phyloP scores from a whole-genome alignment of 1,139 yeast genomes.

The Yamadazyma conglobata region DNA sequence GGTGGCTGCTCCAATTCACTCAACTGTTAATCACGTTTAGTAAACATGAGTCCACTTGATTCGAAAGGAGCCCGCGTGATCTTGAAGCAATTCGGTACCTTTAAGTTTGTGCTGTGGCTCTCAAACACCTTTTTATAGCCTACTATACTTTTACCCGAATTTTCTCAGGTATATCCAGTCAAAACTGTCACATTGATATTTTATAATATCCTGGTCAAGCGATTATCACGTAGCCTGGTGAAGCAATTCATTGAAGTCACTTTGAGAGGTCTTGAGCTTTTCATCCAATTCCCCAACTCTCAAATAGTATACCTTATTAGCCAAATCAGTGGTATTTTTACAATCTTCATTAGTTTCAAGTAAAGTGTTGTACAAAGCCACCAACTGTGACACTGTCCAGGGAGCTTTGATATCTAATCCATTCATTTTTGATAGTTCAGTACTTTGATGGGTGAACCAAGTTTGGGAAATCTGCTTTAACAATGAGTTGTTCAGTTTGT shows the following conservation, averaged over 20 bases:
- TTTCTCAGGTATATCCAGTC: neutral
- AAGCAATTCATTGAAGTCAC: constrained; percentile 10
- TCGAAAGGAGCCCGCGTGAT: no score
- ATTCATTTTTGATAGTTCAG: constrained; percentile 16
- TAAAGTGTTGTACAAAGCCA: constrained; percentile 17
- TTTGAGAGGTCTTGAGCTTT: constrained; percentile 12
- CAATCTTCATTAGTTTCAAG: constrained; percentile 17
- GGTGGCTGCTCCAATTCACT: no score
- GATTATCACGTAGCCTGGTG: no score
- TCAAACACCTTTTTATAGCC: no score
- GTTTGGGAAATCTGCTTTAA: constrained; percentile 15
- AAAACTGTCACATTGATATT: neutral
- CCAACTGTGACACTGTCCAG: constrained; percentile 15
- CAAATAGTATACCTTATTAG: constrained; percentile 20
- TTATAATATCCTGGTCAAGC: no score
- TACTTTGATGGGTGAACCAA: constrained; percentile 24
- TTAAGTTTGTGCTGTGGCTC: no score
- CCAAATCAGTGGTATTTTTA: constrained; percentile 24
- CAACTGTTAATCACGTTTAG: no score
- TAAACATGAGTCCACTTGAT: no score
- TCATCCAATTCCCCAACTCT: constrained; percentile 19
- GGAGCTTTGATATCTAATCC: constrained; percentile 14
- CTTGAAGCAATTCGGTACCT: no score
- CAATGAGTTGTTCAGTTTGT: constrained; percentile 7
- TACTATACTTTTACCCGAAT: no score